A percentile compares a stretch with the other conserved stretches of the same genome.
These are phyloP conservation scores for Boletus bicolor DNA, from an alignment of 768 basidiomycete genomes.

Conservation along the genomic window DNA sequence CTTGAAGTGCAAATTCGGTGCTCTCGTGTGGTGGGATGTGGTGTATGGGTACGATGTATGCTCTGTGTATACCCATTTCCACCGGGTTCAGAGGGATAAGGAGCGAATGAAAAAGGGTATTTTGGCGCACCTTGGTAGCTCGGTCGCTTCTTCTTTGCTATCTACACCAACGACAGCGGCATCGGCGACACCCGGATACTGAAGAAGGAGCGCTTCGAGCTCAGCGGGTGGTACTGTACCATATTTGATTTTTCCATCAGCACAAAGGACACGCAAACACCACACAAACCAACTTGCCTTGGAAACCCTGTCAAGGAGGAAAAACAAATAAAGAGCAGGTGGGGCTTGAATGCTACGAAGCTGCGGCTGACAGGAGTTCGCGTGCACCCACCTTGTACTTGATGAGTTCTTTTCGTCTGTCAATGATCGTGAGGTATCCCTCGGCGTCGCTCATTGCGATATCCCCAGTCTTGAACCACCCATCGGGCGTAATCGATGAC, in stretches of 20 bases:
- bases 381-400: constrained; percentile 56
- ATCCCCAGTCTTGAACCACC: constrained; percentile 91
- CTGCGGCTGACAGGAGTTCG: background rate
- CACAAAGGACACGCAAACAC: background rate
- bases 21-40: constrained; percentile 17
- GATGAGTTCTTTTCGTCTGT: constrained; percentile 71
- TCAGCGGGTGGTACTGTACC: constrained; percentile 79
- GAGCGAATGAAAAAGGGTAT: background rate
- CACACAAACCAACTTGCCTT: constrained; percentile 43
- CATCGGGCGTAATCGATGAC: constrained; percentile 63
- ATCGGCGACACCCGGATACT: constrained; percentile 75
- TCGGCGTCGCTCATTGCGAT: constrained; percentile 63
- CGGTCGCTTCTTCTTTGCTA: constrained; percentile 66
- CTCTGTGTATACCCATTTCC: constrained; percentile 35
- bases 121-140: constrained; percentile 61
- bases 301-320: constrained; percentile 53
- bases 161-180: constrained; percentile 78
- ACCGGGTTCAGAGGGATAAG: background rate
- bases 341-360: background rate
- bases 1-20: constrained; percentile 40
- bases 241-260: background rate
- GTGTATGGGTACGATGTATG: constrained; percentile 47
- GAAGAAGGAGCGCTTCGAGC: constrained; percentile 71
- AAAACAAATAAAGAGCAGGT: background rate
- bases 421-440: constrained; percentile 74